These are phyloP conservation scores for Tetrahymena malaccensis DNA, from an alignment of 73 alveolate species.

Conservation along the genomic window DNA sequence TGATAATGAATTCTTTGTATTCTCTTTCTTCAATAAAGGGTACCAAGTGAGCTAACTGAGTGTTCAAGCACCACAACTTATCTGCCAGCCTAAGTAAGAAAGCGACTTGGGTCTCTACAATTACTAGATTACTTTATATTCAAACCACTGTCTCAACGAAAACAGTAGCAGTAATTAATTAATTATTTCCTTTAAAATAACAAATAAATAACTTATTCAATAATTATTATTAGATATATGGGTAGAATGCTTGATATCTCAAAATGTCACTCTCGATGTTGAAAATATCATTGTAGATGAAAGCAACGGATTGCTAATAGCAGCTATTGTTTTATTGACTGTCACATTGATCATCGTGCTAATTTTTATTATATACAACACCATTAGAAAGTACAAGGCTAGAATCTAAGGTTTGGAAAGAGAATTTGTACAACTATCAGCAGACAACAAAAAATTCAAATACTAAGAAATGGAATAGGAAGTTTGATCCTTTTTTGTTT, in stretches of 20 bases:
- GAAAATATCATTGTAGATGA: background rate
- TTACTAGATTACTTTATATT: background rate
- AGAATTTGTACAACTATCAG: background rate
- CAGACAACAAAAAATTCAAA: background rate
- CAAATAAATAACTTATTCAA: background rate
- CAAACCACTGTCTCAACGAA: background rate
- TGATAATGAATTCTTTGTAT: background rate
- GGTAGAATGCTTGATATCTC: background rate
- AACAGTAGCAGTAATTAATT: background rate
- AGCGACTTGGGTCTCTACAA: background rate
- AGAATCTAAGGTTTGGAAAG: background rate
- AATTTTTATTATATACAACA: background rate
- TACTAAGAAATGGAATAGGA: background rate
- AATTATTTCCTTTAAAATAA: background rate
- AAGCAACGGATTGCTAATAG: background rate
- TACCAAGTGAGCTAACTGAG: background rate
- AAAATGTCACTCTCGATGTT: background rate
- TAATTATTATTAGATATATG: background rate
- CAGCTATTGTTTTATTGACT: background rate
- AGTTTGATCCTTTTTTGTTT: background rate
- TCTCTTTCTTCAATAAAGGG: background rate
- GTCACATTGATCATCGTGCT: background rate
- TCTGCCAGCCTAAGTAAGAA: background rate
- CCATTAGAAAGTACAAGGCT: background rate
- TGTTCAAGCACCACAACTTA: background rate